Percentiles rank a stretch among this genome's conserved stretches.
Conservation (phyloP, 345 rosid species). For the Sisymbrium altissimum region DNA sequence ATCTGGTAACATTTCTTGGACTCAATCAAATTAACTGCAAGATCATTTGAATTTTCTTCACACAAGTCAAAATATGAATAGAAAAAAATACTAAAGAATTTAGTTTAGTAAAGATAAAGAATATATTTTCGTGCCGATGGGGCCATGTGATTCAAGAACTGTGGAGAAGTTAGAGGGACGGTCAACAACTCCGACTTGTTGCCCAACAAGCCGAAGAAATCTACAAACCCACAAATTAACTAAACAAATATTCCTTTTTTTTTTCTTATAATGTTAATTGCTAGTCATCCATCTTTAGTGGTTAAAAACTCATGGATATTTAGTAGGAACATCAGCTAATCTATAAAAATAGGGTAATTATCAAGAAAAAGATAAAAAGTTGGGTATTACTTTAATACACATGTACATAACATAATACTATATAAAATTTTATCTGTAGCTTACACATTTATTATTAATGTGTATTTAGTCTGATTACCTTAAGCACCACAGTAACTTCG, state of each 20-base stretch:
- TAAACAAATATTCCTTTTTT: not conserved
- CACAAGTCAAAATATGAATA: not conserved
- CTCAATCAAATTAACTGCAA: not conserved
- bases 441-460: not conserved
- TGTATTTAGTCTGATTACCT: not conserved
- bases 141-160: slow-evolving; percentile 12
- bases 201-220: slow-evolving; percentile 41
- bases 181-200: slow-evolving; percentile 83
- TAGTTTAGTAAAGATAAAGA: not conserved
- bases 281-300: not conserved
- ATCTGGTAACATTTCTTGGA: not conserved
- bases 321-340: not conserved
- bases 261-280: not conserved
- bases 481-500: slow-evolving; percentile 10
- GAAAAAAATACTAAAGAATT: not conserved
- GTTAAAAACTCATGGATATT: not conserved
- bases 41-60: not conserved
- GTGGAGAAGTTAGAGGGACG: slow-evolving; percentile 41
- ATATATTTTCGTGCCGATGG: not conserved
- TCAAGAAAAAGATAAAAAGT: not conserved
- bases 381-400: not conserved
- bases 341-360: not conserved
- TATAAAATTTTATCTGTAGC: not conserved
- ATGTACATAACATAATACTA: not conserved
- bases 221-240: not conserved